Base-by-base conservation (phyloP, 805 yeast species). In the Metschnikowia noctiluminum region DNA sequence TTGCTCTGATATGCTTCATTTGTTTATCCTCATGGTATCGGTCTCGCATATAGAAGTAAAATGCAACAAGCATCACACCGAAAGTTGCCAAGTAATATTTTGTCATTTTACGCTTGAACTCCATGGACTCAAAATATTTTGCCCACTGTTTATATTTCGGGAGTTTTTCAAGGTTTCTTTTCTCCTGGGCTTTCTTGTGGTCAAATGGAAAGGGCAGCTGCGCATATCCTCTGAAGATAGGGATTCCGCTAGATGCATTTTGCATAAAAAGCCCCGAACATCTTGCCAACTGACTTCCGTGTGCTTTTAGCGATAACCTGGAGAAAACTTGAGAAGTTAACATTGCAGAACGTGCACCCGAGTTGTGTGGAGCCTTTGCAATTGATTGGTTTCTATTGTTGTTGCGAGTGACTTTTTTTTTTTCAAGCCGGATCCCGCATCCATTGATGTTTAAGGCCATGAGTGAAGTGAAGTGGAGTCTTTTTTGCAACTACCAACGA, bases 11-110 rank as follows among this genome's bases (percentile, higher is more conserved):
- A 52, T 55, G 59, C 50, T 63, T 77, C 50, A 81, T 67, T 59
- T 85, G 89, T 49, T 78, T 71, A 52, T 87, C 92, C 64, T 82
- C 82, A 40, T 73, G 67, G 62, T 79, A 86, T 43, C 85, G 63
- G 58, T 85, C 86, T 57, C 81, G 73, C 81, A 86, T 83, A 62
- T 83, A 82, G 60, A 76, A 76, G 49, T 80, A 74, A 45, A 89
- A 87, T 49, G 83, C 78, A 16, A 78, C 70, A 28, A 82, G 62
- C 59, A 84, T 78, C 9, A 77, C 68, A 1, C 73, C 71, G 61
- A 85, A 85, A 2, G 81, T 77, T n/a, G 78, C 80, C 38, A 87
- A 61, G 53, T 85, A 79, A 61, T 76, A 81, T 56, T 80, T 79
- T 6, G 90, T 83, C 73, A 85, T 73, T 9, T 61, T 58, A 43